These are phyloP conservation scores for Suillus cothurnatus DNA, from an alignment of 768 basidiomycete genomes.

Conservation along the genomic window DNA sequence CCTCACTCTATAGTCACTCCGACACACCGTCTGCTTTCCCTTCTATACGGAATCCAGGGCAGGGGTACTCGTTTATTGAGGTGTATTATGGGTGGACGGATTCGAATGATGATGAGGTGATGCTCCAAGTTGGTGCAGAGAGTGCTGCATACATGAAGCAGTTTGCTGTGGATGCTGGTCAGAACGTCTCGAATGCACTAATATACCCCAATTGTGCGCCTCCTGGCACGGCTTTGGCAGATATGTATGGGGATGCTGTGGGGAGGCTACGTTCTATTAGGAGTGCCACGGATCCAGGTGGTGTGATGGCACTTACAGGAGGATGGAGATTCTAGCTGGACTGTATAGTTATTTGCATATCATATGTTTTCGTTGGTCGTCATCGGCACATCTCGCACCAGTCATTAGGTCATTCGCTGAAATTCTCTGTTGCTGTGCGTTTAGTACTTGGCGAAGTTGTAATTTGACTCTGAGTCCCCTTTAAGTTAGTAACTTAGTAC, in stretches of 20 bases:
- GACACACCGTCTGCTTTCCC: slow-evolving; percentile 49
- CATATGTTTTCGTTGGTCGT: no score
- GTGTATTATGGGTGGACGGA: slow-evolving; percentile 49
- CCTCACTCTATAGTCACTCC: slow-evolving; percentile 42
- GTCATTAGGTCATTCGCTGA: no score
- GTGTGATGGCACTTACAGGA: slow-evolving; percentile 69
- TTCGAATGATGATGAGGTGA: slow-evolving; percentile 36
- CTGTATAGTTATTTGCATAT: no score
- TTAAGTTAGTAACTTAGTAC: no score
- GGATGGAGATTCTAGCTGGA: slow-evolving; percentile 53
- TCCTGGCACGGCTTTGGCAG: slow-evolving; percentile 48
- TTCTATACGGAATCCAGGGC: slow-evolving; percentile 34
- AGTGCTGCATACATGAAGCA: slow-evolving; percentile 43
- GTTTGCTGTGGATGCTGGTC: slow-evolving; percentile 41
- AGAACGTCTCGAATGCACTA: slow-evolving; percentile 39
- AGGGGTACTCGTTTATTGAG: slow-evolving; percentile 44
- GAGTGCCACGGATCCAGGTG: slow-evolving; percentile 51
- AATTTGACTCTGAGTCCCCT: no score
- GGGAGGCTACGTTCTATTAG: slow-evolving; percentile 43
- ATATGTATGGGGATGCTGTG: slow-evolving; percentile 56
- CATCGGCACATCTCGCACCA: no score
- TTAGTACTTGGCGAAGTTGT: no score
- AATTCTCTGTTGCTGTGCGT: no score
- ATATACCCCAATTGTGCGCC: slow-evolving; percentile 67
- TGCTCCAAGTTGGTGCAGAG: slow-evolving; percentile 43